Conservation (phyloP, 2,329 filamentous ascomycete genomes). For the Bretziella fagacearum region DNA sequence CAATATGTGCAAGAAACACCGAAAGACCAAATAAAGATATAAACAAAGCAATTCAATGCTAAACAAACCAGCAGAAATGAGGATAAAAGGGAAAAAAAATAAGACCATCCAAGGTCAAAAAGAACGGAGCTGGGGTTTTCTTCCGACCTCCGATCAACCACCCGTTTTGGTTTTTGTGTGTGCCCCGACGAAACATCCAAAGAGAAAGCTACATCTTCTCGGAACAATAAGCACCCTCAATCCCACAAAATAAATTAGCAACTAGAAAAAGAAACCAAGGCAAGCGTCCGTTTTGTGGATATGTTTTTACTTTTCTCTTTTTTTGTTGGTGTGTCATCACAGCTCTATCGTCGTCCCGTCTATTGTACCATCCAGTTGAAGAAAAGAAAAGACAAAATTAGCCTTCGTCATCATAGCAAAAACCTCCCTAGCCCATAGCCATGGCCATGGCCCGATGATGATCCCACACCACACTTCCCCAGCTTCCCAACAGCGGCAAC, state of each 20-base stretch:
- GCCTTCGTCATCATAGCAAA: conserved; percentile 13
- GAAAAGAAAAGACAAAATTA: too few relatives aligned
- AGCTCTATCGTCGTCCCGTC: not conserved
- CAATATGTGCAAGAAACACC: not conserved
- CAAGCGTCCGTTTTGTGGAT: conserved; percentile 2
- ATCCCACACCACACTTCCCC: conserved; percentile 13
- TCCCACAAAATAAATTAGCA: not conserved
- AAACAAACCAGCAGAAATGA: not conserved
- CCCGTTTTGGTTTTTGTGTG: not conserved
- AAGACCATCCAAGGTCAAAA: not conserved
- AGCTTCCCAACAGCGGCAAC: conserved; percentile 13
- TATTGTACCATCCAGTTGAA: conserved; percentile 5
- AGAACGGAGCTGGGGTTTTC: not conserved
- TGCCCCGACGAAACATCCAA: not conserved
- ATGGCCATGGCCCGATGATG: conserved; percentile 13
- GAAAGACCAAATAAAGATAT: not conserved
- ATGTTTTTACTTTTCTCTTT: conserved; percentile 10
- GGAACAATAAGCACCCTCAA: not conserved
- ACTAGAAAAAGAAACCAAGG: not conserved
- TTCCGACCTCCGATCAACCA: not conserved
- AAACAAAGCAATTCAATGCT: conserved; percentile 1
- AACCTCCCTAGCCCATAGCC: conserved; percentile 14
- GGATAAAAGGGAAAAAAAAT: not conserved
- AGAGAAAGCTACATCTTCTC: not conserved
- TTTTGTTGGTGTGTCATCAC: conserved; percentile 3